Evolutionary conservation across 2,329 filamentous ascomycete species (phyloP), one percentile per base, ranked within the genome.

Genomic region (Cladosporium oxysporum): DNA sequence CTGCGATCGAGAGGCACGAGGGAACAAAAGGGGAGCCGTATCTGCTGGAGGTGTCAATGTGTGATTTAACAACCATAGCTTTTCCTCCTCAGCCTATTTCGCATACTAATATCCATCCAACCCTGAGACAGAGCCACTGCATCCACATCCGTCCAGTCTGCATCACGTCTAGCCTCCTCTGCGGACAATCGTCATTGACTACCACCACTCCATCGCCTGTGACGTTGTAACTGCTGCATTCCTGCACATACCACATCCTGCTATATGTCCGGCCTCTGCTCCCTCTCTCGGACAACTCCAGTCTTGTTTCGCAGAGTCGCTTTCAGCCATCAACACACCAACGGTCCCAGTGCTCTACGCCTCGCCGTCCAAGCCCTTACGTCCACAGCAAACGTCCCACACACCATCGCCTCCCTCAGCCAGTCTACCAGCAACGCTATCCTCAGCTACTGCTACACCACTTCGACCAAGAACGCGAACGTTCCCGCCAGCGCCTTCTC

Each of bases 391-490:
- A 47, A 63, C 61, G 50, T 18, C 33, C 23, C 61, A 3, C 50
- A 50, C 26, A 44, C 61, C 2, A 63, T 63, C 35, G 35, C 50
- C n/a, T 18, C 50, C 2, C 50, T 63, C 11, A 55, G 29, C 50
- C 61, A 35, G 12, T 33, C 61, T 4, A 57, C 35, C 7, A 63
- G 50, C 61, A 63, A 37, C 35, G 61, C 61, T 6, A 63, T 63
- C 35, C 35, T 63, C 26, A 63, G 61, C 50, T 63, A 63, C 50
- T 63, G 61, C 61, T 63, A 63, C 50, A 44, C 18, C 50, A 63
- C 61, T 11, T 52, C 52, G 21, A 58, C 37, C 41, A 58, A 59
- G 41, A 49, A 49, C 37, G 1, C 5, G 16, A 65, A n/a, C 53
- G n/a, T 23, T 14, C 53, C 62, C 23, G 53, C 62, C 26, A 65